Base-by-base conservation (phyloP, 345 rosid genomes). In the Hibiscus trionum region DNA sequence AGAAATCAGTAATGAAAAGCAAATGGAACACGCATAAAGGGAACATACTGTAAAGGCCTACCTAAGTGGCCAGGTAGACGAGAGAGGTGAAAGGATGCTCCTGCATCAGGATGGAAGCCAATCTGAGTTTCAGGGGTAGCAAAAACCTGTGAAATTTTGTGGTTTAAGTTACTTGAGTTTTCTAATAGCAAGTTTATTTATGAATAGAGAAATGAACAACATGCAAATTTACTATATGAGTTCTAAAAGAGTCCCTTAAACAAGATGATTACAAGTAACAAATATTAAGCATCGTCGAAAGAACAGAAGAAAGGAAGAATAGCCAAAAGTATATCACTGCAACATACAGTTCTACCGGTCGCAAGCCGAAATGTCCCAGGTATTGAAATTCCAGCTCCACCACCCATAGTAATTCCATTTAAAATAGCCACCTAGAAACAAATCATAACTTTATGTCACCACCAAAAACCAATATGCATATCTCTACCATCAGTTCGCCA, bases 91-190 rank as follows among this genome's bases (percentile, higher is more conserved):
- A 88, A 92, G 55, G 98, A 95, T 69, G 98, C 98, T 11, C 91
- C 98, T 61, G 99, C 99, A 83, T 95, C 98, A 63, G 99, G 99
- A 80, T 92, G 97, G 79, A 92, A 90, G 50, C 97, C 98, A 70
- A 95, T 95, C 35, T 84, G 84, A 80, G 94, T 85, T 84, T 95
- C 99, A 21, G 98, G 99, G 35, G 97, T 92, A 9, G 99, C 96
- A 86, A 92, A 95, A 71, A 88, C 85, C 98, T 95, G 86, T 77
- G 84, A 52, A 71, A 27, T 64, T 72, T 5, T 75, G 33, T 66
- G 50, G 42, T 58, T 39, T 49, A 62, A 72, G 67, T 68, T 47
- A 29, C 75, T 33, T 29, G 73, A 72, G 57, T 60, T 76, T 73
- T 47, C 67, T 61, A 47, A n/a, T 21, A 49, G 71, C 70, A 72